These are phyloP conservation scores for Lentinus tigrinus DNA, from an alignment of 768 basidiomycete species.

Conservation along the genomic window DNA sequence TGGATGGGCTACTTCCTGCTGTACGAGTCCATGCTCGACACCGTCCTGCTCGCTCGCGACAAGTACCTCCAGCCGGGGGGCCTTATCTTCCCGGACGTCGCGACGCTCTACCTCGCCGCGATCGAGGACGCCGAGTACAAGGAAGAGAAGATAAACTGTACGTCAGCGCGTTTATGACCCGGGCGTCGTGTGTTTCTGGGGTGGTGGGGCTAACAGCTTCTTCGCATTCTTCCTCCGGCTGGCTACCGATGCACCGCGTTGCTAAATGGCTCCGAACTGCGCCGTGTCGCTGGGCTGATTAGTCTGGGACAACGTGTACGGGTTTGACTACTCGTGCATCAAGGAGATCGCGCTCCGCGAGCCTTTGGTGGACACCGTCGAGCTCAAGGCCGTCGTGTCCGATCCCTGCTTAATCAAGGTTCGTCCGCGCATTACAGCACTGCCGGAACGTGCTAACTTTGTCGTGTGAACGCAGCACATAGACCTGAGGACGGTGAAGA, in stretches of 20 bases:
- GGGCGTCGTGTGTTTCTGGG: neutral
- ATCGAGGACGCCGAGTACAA: constrained; percentile 99
- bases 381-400: constrained; percentile 91
- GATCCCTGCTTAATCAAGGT: constrained; percentile 91
- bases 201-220: neutral
- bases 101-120: constrained; percentile 89
- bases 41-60: constrained; percentile 94
- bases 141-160: constrained; percentile 99
- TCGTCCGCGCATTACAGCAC: constrained; percentile 11
- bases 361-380: constrained; percentile 98
- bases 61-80: constrained; percentile 92
- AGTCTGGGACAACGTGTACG: constrained; percentile 99
- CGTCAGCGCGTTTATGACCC: constrained; percentile 32
- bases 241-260: no score
- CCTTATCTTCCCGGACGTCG: constrained; percentile 94
- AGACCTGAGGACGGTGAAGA: constrained; percentile 86
- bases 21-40: constrained; percentile 99
- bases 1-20: constrained; percentile 99
- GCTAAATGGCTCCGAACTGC: no score
- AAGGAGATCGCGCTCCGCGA: constrained; percentile 97
- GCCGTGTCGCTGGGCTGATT: neutral
- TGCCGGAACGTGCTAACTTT: neutral
- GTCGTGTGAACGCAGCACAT: constrained; percentile 58
- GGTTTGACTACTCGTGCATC: constrained; percentile 99
- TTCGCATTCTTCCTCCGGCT: neutral